Evolutionary conservation across 1,139 yeast species (phyloP).

Genomic region (Neolecta irregularis): DNA sequence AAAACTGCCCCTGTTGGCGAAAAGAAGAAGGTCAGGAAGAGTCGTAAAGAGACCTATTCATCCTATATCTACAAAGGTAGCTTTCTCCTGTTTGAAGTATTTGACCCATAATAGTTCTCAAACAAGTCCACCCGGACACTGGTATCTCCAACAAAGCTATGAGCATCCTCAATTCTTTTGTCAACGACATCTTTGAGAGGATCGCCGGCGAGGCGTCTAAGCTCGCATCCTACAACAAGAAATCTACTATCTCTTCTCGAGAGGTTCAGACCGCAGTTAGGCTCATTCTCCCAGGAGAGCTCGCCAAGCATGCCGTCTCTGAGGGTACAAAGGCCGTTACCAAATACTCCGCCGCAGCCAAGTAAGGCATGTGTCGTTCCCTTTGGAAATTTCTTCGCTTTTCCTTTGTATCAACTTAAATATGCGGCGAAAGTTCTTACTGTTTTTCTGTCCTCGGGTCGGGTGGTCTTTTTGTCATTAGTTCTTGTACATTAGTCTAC

Average conservation of each 20-base stretch:
- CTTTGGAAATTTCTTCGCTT: too few relatives aligned
- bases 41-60: constrained; percentile 98
- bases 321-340: constrained; percentile 99
- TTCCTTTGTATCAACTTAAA: too few relatives aligned
- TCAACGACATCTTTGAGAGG: constrained; percentile 76
- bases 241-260: constrained; percentile 96
- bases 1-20: constrained; percentile 54
- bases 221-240: constrained; percentile 99
- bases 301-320: constrained; percentile 96
- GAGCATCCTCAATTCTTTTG: constrained; percentile 98
- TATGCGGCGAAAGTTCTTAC: too few relatives aligned
- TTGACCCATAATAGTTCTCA: too few relatives aligned
- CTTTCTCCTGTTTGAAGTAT: too few relatives aligned
- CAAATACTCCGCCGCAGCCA: too few relatives aligned
- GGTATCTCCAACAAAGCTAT: constrained; percentile 99
- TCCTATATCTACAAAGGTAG: constrained; percentile 96
- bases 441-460: too few relatives aligned
- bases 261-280: constrained; percentile 99
- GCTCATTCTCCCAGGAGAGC: constrained; percentile 98
- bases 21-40: constrained; percentile 86
- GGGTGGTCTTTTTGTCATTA: too few relatives aligned
- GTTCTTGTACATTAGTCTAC: too few relatives aligned
- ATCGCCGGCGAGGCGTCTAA: constrained; percentile 96
- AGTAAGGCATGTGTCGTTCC: too few relatives aligned
- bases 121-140: constrained; percentile 88